Evolutionary conservation across 768 basidiomycete species (phyloP).

Genomic region (Clavulina sp.): DNA sequence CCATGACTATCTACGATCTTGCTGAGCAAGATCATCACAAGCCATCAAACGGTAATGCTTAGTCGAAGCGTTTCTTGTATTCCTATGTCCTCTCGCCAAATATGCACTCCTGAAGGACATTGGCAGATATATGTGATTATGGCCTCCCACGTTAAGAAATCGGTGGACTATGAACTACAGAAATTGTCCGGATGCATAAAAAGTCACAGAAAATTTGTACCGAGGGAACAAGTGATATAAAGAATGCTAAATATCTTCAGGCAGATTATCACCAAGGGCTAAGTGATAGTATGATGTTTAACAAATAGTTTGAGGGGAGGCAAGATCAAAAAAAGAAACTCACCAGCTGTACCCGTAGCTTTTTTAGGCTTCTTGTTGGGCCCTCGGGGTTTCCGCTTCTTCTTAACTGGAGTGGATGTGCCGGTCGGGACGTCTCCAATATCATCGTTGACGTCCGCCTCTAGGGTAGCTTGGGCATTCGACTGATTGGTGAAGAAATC

Average conservation of each 20-base stretch:
- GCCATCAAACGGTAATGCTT: no score
- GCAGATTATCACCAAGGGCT: background rate
- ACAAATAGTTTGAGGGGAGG: background rate
- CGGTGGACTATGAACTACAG: no score
- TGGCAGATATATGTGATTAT: no score
- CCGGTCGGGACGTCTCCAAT: background rate
- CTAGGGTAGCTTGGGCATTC: background rate
- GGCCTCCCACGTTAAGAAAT: no score
- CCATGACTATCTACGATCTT: no score
- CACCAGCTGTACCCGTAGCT: background rate
- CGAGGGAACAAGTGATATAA: background rate
- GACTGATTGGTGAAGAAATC: constrained; percentile 2
- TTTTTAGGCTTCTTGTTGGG: constrained; percentile 1
- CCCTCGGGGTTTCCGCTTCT: background rate
- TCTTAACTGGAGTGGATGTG: background rate
- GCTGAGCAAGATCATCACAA: no score
- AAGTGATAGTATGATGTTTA: background rate
- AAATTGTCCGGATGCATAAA: no score
- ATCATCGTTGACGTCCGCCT: background rate
- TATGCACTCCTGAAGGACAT: no score
- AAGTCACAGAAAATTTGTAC: background rate
- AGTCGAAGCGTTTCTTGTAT: no score
- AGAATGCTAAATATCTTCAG: background rate
- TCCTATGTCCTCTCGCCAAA: no score
- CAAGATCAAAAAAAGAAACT: background rate